Base-by-base conservation (phyloP, 2,329 filamentous ascomycete species). In the Nakataea oryzae region DNA sequence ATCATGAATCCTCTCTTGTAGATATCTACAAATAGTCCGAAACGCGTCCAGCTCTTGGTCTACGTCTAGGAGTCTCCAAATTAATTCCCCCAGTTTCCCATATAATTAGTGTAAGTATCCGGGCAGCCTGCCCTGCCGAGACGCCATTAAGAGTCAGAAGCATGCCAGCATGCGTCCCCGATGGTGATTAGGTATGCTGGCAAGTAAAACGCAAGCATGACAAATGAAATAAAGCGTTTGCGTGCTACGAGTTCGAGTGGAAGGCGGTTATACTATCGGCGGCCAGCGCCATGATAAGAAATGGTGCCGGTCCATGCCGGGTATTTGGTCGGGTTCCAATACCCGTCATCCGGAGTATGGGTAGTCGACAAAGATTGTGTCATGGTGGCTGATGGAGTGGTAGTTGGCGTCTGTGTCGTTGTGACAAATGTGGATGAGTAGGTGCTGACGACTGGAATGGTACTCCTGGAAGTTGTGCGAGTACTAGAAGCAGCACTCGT, bases 321-420 rank as follows among this genome's bases (percentile, higher is more conserved):
- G 61, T 79, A 80, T 28, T 29, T 56, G 0, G 72, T 73, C 3
- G 78, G 78, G 63, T 78, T 76, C 79, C 78, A 80, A 59, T 69
- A 69, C 24, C 78, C 78, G 61, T 80, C 66, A 62, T 80, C 77
- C 54, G 74, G n/a, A n/a, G n/a, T n/a, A n/a, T n/a, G n/a, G n/a
- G n/a, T n/a, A n/a, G n/a, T n/a, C n/a, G n/a, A n/a, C n/a, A n/a
- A n/a, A n/a, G n/a, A n/a, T n/a, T n/a, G 71, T 14, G 71, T 72
- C 27, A 62, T 65, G 41, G 67, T 66, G n/a, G 32, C 21, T 9
- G 41, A 65, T 62, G 32, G 66, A 41, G 65, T 63, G 21, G 67
- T 62, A 34, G 32, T 63, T 54, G 55, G 65, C 58, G 24, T 65
- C 63, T 29, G 62, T 17, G 57, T 65, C 66, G 9, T 63, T 64